These are phyloP conservation scores for Fusarium longipes DNA, from an alignment of 2,329 filamentous ascomycete genomes.

Conservation along the genomic window DNA sequence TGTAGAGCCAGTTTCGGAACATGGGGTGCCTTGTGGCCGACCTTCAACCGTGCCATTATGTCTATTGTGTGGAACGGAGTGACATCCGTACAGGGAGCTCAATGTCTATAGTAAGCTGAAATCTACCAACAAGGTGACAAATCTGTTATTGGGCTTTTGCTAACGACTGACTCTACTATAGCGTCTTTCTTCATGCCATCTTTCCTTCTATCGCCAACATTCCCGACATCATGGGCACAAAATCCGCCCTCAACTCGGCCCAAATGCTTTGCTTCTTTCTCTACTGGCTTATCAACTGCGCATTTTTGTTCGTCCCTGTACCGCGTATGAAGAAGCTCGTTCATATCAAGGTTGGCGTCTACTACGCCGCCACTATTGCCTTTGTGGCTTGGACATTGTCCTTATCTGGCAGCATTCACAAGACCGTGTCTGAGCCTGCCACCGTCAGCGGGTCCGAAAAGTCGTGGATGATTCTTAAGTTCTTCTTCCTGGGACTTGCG, in stretches of 20 bases:
- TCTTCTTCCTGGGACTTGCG: conserved; percentile 8
- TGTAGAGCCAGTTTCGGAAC: conserved; percentile 15
- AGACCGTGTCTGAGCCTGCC: background rate
- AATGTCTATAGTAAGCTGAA: conserved; percentile 8
- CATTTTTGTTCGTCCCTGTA: conserved; percentile 9
- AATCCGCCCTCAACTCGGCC: conserved; percentile 16
- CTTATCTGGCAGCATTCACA: background rate
- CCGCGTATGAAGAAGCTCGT: conserved; percentile 9
- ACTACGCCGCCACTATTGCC: conserved; percentile 10
- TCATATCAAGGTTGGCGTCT: conserved; percentile 13
- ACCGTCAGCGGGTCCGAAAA: background rate
- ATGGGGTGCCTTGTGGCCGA: conserved; percentile 17
- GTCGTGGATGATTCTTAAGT: conserved; percentile 20
- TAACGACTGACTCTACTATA: background rate
- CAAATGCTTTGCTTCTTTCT: conserved; percentile 25
- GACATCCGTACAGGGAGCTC: conserved; percentile 13
- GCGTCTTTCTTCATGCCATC: conserved; percentile 16
- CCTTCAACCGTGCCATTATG: conserved; percentile 11
- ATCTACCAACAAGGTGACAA: rapidly evolving
- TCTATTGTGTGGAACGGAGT: conserved; percentile 23
- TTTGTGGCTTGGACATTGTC: conserved; percentile 13
- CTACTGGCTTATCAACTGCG: conserved; percentile 19
- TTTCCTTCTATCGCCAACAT: conserved; percentile 8
- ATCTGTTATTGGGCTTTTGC: rapidly evolving
- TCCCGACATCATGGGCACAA: conserved; percentile 15